Evolutionary conservation across 148 eudicot species (phyloP).

Genomic region (Chenopodium berlandieri): DNA sequence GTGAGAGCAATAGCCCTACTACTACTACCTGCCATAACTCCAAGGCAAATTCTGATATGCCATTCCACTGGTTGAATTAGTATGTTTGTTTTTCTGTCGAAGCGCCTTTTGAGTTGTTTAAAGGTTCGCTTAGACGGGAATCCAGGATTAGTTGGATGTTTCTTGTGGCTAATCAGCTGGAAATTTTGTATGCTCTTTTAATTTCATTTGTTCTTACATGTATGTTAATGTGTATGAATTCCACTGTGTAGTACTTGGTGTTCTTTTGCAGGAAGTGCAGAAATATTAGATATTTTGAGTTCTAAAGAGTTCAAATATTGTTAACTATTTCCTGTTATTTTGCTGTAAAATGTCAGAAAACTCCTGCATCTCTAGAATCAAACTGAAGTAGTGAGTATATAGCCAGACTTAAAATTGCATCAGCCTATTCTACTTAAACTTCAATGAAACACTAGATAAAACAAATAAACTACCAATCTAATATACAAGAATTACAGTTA

Average conservation of each 20-base stretch:
- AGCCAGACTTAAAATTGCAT: neutral
- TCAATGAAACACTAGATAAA: neutral
- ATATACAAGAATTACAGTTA: conserved; percentile 20
- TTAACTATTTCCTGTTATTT: neutral
- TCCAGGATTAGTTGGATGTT: conserved; percentile 29
- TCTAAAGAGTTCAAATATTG: neutral
- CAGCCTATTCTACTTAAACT: neutral
- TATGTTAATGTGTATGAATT: conserved; percentile 1
- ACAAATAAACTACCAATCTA: neutral
- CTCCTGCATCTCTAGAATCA: neutral
- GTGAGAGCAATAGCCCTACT: conserved; percentile 50
- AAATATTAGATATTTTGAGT: too few relatives aligned
- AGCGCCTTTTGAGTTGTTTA: conserved; percentile 4
- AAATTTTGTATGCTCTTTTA: conserved; percentile 26
- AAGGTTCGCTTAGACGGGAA: conserved; percentile 5
- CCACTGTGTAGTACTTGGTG: conserved; percentile 20
- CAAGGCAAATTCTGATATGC: conserved; percentile 36
- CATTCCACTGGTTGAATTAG: conserved; percentile 45
- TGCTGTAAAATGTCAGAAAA: neutral
- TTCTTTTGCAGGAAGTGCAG: conserved; percentile 5
- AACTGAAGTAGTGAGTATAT: neutral
- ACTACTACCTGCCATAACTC: conserved; percentile 26
- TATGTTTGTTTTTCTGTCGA: neutral
- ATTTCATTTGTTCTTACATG: neutral
- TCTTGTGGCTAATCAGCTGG: conserved; percentile 31